Evolutionary conservation across 2,329 filamentous ascomycete genomes (phyloP), one percentile per base, ranked within the genome.

Genomic region (Beauveria brongniartii): DNA sequence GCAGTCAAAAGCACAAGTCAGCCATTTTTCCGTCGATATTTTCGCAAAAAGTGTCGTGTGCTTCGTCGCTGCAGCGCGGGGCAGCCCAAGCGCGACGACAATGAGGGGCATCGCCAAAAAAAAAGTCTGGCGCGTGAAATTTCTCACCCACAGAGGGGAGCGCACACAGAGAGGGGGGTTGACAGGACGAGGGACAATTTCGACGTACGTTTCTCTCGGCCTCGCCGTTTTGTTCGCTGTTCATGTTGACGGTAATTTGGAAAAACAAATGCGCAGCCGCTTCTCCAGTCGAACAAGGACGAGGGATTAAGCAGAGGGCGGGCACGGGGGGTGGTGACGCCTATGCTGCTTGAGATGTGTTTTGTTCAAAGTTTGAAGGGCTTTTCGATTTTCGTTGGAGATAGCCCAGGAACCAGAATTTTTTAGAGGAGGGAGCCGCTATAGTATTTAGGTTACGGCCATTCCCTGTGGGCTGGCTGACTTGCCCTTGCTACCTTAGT

Each of bases 121-220:
- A 61, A 56, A 43, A 41, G 24, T 46, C 46, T 61, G 59, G 59
- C 44, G 44, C 34, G 46, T 56, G 47, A 61, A 61, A 55, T 48
- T 55, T 54, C 58, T 52, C 58, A 37, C 58, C 28, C 58, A 55
- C 57, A 59, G 37, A 47, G 12, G 26, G 26, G 41, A 55, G 51
- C 58, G 51, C 58, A 55, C 58, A 60, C 43, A 44, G 58, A 44
- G 58, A 61, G 51, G 55, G 56, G 61, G 44, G 55, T 55, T 18
- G 43, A 40, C 43, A 10, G 10, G 5, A 40, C 59, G 52, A 61
- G 53, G 59, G 46, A 53, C 52, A 52, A 52, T 24, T 40, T 52
- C 7, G 28, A 61, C 61, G 16, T 61, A 63, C 61, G 57, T 63
- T 63, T 60, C 58, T 63, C 61, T 63, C 61, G 57, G 61, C 61